A percentile compares a stretch with the other conserved stretches of the same genome.
Evolutionary conservation across 441 rosid genomes (phyloP).

Genomic region (Pelargonium fulgidum): DNA sequence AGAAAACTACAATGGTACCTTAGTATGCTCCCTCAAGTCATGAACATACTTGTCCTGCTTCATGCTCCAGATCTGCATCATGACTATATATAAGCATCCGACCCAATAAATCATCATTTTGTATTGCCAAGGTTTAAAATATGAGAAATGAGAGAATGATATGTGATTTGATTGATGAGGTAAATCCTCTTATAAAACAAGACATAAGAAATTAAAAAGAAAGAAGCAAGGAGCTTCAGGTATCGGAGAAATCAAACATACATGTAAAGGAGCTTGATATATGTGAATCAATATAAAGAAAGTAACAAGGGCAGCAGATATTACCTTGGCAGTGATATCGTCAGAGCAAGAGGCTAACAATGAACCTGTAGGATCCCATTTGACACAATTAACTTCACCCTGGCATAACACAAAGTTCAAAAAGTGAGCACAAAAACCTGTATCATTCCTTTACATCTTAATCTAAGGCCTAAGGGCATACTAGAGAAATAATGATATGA

Average conservation of each 20-base stretch:
- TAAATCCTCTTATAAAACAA: conserved; percentile 1
- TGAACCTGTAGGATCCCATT: conserved; percentile 98
- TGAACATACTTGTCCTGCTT: conserved; percentile 74
- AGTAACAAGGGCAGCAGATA: conserved; percentile 7
- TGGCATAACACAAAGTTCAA: conserved; percentile 31
- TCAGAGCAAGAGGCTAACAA: conserved; percentile 95
- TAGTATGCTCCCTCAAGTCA: conserved; percentile 82
- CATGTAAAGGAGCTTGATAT: neutral
- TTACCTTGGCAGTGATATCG: conserved; percentile 88
- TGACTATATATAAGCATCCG: conserved; percentile 15
- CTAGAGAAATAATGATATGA: neutral
- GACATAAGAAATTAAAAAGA: neutral
- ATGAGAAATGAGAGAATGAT: neutral
- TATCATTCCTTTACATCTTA: neutral
- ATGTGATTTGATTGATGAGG: neutral
- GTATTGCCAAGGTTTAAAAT: conserved; percentile 9
- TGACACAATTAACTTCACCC: conserved; percentile 98
- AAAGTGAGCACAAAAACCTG: conserved; percentile 17
- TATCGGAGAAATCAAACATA: neutral
- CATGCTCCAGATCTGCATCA: conserved; percentile 78
- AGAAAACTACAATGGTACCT: conserved; percentile 35
- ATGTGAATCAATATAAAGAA: conserved; percentile 9
- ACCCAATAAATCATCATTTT: conserved; percentile 3
- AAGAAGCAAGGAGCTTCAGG: neutral
- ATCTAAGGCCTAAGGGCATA: conserved; percentile 6